Percentiles rank a stretch among this genome's conserved stretches.
Evolutionary conservation across 805 yeast genomes (phyloP).

Genomic region (Kazachstania psychrophila): DNA sequence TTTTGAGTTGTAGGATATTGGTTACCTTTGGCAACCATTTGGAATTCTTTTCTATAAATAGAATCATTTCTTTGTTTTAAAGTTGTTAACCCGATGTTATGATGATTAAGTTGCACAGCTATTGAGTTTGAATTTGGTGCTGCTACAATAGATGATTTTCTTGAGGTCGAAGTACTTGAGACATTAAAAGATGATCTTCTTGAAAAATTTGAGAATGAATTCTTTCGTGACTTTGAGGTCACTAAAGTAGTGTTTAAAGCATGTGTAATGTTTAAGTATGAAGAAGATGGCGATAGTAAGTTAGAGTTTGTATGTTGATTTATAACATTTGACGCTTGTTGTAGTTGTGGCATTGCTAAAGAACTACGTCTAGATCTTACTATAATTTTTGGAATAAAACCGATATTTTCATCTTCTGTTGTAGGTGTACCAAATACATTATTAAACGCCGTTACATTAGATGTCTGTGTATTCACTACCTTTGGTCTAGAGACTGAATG

Average conservation of each 20-base stretch:
- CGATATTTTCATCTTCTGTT: constrained; percentile 27
- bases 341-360: constrained; percentile 9
- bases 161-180: constrained; percentile 17
- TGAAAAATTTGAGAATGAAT: constrained; percentile 20
- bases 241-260: constrained; percentile 15
- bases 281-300: constrained; percentile 1
- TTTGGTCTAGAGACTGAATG: constrained; percentile 19
- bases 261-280: constrained; percentile 1
- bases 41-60: constrained; percentile 2
- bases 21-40: background rate
- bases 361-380: constrained; percentile 30
- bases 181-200: constrained; percentile 28
- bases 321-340: background rate
- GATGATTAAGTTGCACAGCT: constrained; percentile 4
- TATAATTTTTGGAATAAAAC: constrained; percentile 30
- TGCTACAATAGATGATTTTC: constrained; percentile 22
- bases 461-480: background rate
- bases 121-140: constrained; percentile 14
- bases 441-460: background rate
- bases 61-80: constrained; percentile 1
- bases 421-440: background rate
- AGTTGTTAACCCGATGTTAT: background rate
- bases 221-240: constrained; percentile 24
- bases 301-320: background rate
- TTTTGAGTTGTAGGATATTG: background rate